Percentiles rank a stretch among this genome's conserved stretches.
These are phyloP conservation scores for Fomes fomentarius DNA, from an alignment of 1,284 basidiomycete genomes.

Conservation along the genomic window DNA sequence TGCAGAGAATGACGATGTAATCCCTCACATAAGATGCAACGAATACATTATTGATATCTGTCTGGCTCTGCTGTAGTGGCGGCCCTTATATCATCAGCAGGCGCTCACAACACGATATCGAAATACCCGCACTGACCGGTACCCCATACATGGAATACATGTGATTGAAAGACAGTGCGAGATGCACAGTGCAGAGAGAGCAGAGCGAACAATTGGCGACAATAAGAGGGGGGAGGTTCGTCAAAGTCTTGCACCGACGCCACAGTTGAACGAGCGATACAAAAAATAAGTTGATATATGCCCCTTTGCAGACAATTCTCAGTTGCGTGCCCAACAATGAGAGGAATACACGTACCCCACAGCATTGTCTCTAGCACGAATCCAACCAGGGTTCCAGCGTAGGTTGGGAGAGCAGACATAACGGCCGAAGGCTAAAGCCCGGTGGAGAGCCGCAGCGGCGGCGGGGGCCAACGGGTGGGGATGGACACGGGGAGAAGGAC, in stretches of 20 bases:
- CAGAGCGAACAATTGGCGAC: constrained; percentile 37
- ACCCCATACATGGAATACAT: constrained; percentile 27
- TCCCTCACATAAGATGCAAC: too few species aligned
- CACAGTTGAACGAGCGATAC: not conserved
- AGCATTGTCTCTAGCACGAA: not conserved
- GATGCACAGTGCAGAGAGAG: constrained; percentile 39
- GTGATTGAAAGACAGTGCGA: constrained; percentile 41
- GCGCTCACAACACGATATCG: constrained; percentile 7
- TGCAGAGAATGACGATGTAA: constrained; percentile 40
- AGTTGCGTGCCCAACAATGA: not conserved
- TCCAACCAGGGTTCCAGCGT: not conserved
- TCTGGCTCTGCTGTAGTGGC: too few species aligned
- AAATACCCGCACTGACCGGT: constrained; percentile 29
- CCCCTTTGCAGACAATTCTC: too few species aligned
- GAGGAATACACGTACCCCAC: not conserved
- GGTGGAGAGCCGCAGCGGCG: too few species aligned
- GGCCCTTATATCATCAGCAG: too few species aligned
- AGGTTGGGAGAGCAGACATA: too few species aligned
- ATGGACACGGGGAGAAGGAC: too few species aligned
- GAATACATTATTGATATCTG: constrained; percentile 33
- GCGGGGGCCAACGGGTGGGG: too few species aligned
- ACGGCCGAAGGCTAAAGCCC: too few species aligned
- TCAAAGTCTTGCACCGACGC: not conserved
- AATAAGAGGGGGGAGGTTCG: constrained; percentile 16
- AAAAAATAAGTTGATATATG: not conserved